Conservation (phyloP, 1,139 yeast species). For the Saccharomyces hybrid region DNA sequence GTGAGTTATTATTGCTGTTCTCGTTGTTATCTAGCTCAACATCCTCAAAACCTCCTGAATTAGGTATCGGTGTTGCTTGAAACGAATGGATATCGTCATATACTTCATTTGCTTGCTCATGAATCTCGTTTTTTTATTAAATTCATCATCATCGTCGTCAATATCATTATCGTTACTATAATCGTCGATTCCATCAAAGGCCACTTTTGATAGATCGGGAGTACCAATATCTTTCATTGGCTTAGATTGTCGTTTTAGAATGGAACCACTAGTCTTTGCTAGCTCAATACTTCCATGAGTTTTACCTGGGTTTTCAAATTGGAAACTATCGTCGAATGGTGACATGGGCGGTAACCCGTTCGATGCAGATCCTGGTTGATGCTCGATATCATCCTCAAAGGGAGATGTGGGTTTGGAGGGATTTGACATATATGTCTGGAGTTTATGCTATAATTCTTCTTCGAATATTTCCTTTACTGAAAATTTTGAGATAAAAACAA, state of each 20-base stretch:
- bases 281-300: constrained; percentile 7
- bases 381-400: constrained; percentile 3
- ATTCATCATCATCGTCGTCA: constrained; percentile 12
- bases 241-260: constrained; percentile 8
- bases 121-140: constrained; percentile 2
- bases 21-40: constrained; percentile 1
- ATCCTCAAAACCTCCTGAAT: constrained; percentile 13
- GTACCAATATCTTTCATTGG: background rate
- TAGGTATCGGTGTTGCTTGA: constrained; percentile 18
- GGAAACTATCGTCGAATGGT: constrained; percentile 25
- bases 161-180: constrained; percentile 10
- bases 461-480: background rate
- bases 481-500: background rate
- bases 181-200: constrained; percentile 7
- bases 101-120: background rate
- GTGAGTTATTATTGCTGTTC: background rate
- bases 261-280: constrained; percentile 8
- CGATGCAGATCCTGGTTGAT: background rate
- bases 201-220: constrained; percentile 2
- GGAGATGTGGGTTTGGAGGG: constrained; percentile 7
- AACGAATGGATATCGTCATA: constrained; percentile 18
- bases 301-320: constrained; percentile 15
- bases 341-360: constrained; percentile 16
- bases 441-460: background rate
- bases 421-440: constrained; percentile 3